Percentiles rank a stretch among this genome's conserved stretches.
Conservation (phyloP, 2,329 filamentous ascomycete species). For the Diplodia intermedia region DNA sequence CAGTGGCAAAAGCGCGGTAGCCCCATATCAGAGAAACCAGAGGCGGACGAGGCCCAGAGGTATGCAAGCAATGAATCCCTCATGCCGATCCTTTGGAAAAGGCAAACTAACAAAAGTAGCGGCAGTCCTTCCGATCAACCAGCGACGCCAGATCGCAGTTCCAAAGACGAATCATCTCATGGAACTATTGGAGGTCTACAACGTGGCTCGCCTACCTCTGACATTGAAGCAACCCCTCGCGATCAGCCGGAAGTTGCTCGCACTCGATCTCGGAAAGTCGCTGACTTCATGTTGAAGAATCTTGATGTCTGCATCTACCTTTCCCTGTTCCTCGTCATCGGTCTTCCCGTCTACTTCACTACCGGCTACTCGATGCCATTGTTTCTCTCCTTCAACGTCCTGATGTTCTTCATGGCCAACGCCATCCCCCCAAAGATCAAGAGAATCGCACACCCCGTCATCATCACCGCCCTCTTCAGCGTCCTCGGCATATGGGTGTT, state of each 20-base stretch:
- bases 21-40: not conserved
- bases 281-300: slow-evolving; percentile 54
- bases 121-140: not conserved
- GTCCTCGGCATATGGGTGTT: slow-evolving; percentile 63
- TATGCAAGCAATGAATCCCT: not conserved
- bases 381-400: slow-evolving; percentile 57
- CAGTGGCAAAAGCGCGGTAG: not conserved
- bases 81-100: not conserved
- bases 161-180: not conserved
- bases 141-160: not conserved
- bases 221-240: slow-evolving; percentile 35
- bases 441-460: slow-evolving; percentile 64
- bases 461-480: slow-evolving; percentile 62
- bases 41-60: not conserved
- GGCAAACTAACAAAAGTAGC: not conserved
- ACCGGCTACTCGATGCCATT: slow-evolving; percentile 59
- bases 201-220: not conserved
- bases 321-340: slow-evolving; percentile 57
- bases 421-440: slow-evolving; percentile 58
- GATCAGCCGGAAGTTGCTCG: slow-evolving; percentile 37
- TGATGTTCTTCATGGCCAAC: slow-evolving; percentile 61
- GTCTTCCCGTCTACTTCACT: slow-evolving; percentile 63
- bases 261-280: slow-evolving; percentile 54
- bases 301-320: slow-evolving; percentile 57
- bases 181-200: not conserved